Evolutionary conservation across 495 filamentous ascomycete species (phyloP).

Genomic region (Aspergillus asperescens): DNA sequence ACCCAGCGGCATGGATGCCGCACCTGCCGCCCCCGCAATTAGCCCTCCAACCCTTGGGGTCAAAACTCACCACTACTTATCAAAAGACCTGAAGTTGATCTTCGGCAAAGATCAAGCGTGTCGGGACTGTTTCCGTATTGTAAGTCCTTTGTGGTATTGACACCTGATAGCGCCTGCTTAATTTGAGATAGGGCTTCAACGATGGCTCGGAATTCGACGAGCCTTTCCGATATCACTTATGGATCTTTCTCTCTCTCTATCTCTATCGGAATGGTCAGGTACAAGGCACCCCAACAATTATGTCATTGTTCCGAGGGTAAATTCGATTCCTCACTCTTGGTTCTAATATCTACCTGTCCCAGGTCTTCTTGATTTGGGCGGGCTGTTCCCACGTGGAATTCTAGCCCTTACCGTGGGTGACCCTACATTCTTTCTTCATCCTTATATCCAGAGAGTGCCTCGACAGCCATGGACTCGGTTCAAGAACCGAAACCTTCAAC

Average conservation of each 20-base stretch:
- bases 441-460: neutral
- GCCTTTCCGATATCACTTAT: conserved; percentile 12
- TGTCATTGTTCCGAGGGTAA: neutral
- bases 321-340: neutral
- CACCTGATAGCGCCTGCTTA: neutral
- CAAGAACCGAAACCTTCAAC: conserved; percentile 5
- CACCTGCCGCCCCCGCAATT: conserved; percentile 3
- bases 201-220: conserved; percentile 8
- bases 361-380: neutral
- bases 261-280: neutral
- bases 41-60: neutral
- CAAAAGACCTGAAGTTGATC: neutral
- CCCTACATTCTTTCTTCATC: neutral
- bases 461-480: conserved; percentile 9
- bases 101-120: neutral
- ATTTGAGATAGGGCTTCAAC: neutral
- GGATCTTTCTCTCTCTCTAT: conserved; percentile 4
- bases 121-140: conserved; percentile 8
- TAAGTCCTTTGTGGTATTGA: neutral
- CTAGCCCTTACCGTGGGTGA: neutral
- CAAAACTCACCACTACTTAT: neutral
- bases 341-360: neutral
- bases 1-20: no score
- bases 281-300: neutral
- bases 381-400: neutral